Base-by-base conservation (phyloP, 768 basidiomycete genomes). In the Tephrocybe sp. region DNA sequence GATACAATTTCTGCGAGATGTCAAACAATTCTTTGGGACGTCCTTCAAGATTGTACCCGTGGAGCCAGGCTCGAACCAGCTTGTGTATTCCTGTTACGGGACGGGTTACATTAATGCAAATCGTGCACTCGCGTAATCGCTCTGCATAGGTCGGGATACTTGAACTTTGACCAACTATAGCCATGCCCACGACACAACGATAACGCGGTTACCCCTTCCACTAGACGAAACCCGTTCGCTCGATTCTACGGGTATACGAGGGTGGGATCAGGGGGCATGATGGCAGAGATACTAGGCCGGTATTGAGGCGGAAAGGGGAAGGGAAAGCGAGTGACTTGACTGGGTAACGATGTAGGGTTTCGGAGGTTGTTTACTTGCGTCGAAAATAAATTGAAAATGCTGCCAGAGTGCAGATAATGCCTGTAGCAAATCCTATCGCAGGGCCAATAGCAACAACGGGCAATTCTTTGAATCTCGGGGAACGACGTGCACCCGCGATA, bases 71-170 rank as follows among this genome's bases (percentile, higher is more conserved):
- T 78, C 74, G 33, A 68, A 74, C 11, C 84, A 92, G 53, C 78
- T 91, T 12, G 49, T 92, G 41, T 87, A 93, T 66, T 92, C 92
- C 5, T 98, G 96, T 65, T 90, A 94, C 55, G 96, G 96, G 10
- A 83, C 85, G 19, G 96, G 97, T 39, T 94, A 94, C 65, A 73
- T 91, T 54, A 99, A 98, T 65, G 83, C 86, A 49, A 93, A 92
- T 66, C 77, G 89, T 59, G 78, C 86, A 22, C 67, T 93, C 51
- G 85, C 84, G 45, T 58, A 34, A 57, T 49, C 8, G 13, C 35
- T 23, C 35, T 14, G 33, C 31, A 30, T 14, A 13, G 13, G 35
- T 13, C 11, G 14, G 10, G 14, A 36, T 14, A 36, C 4, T 13
- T 17, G 17, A 34, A n/a, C 9, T 16, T 23, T 23, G 20, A 20